Conservation (phyloP, 352 stramenopile genomes). For the Phytophthora agathidicida region DNA sequence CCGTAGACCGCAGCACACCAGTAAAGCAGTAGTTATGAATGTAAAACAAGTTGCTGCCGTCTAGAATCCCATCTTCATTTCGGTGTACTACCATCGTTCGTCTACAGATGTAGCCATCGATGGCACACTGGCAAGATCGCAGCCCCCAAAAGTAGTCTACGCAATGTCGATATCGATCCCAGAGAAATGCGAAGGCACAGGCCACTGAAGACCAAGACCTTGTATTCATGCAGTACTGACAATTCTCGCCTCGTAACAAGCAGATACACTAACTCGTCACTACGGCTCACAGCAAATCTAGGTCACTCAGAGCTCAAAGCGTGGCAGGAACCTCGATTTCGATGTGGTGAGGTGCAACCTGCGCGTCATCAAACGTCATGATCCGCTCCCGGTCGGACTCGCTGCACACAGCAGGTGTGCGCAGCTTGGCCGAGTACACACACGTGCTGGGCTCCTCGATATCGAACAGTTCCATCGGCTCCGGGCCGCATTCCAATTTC, state of each 20-base stretch:
- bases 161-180: conserved; percentile 1
- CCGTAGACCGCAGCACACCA: conserved; percentile 2
- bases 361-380: conserved; percentile 34
- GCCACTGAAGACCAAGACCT: too few species aligned
- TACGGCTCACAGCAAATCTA: conserved; percentile 6
- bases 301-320: conserved; percentile 35
- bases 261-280: neutral
- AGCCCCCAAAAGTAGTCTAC: too few species aligned
- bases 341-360: conserved; percentile 55
- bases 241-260: conserved; percentile 8
- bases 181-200: too few species aligned
- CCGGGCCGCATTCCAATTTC: conserved; percentile 67
- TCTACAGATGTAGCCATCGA: conserved; percentile 17
- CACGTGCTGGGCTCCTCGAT: conserved; percentile 89
- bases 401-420: conserved; percentile 77
- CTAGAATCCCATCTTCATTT: too few species aligned
- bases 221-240: conserved; percentile 20
- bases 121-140: conserved; percentile 1
- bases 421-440: conserved; percentile 84
- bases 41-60: conserved; percentile 21
- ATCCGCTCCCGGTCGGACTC: conserved; percentile 40
- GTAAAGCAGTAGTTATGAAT: conserved; percentile 11
- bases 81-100: conserved; percentile 1
- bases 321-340: conserved; percentile 67
- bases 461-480: conserved; percentile 65